Base-by-base conservation (phyloP, 768 basidiomycete species). In the Trametes cubensis region DNA sequence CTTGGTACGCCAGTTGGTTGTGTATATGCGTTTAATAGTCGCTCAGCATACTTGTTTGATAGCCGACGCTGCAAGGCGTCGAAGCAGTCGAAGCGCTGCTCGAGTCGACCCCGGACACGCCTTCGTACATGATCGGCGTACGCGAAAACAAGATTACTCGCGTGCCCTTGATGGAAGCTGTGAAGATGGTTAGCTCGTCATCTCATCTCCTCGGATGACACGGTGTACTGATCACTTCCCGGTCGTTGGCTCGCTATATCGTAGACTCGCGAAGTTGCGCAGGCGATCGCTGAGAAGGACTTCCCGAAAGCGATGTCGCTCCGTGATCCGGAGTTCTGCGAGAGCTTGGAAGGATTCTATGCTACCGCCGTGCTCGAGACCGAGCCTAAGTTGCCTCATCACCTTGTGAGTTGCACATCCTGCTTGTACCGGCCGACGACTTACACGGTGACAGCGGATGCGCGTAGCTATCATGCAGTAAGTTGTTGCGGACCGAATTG, bases 61-160 rank as follows among this genome's bases (percentile, higher is more conserved):
- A 96, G 94, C 94, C 96, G 0, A 97, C 95, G 0, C 78, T 98
- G n/a, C 95, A 99, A 81, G 95, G 94, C 55, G 83, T 94, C 30
- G 92, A 97, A 71, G 96, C 97, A 1, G 90, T 98, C 51, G 84
- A 94, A 55, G 90, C 93, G 2, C 79, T 98, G 26, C 79, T 98
- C 6, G 86, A 89, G 67, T 85, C 96, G 0, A 90, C 85, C 0
- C 94, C 95, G 5, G 85, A 90, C 20, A 94, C 91, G 0, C 96
- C 96, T 5, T 96, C 94, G 0, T 98, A 95, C 72, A 96, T 99
- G 90, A 98, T 99, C 70, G 95, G 97, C 23, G 81, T 97, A 41
- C 84, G 85, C 65, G 95, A 98, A 77, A 98, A 97, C 79, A 96
- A 96, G 78, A 92, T 99, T 67, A 94, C 83, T 8, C 85, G 94